These are phyloP conservation scores for Brettanomyces naardenensis DNA, from an alignment of 805 yeast genomes.

Conservation along the genomic window DNA sequence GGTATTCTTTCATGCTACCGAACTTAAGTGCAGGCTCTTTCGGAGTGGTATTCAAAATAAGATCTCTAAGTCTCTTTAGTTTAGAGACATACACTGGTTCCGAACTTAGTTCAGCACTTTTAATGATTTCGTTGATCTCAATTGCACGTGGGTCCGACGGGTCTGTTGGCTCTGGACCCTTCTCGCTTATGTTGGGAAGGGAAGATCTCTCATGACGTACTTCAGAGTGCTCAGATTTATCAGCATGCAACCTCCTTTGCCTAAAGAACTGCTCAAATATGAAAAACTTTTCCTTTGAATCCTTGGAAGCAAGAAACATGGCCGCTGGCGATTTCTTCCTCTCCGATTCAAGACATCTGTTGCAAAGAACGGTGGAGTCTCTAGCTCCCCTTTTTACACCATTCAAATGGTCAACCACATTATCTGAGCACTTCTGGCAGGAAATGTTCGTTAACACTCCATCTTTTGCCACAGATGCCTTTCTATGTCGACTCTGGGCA, in stretches of 20 bases:
- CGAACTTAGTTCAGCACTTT: background rate
- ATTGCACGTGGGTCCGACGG: too few relatives aligned
- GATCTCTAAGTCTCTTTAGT: constrained; percentile 11
- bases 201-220: too few relatives aligned
- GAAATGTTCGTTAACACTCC: background rate
- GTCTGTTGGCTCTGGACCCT: too few relatives aligned
- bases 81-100: constrained; percentile 2
- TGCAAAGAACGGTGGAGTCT: too few relatives aligned
- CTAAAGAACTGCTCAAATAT: too few relatives aligned
- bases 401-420: background rate
- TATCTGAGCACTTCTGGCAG: background rate
- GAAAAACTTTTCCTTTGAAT: too few relatives aligned
- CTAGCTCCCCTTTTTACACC: background rate
- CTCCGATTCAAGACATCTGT: too few relatives aligned
- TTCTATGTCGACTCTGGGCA: background rate
- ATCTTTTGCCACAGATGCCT: background rate
- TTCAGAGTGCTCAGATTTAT: too few relatives aligned
- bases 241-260: too few relatives aligned
- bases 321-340: too few relatives aligned
- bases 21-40: constrained; percentile 24
- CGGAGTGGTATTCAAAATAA: constrained; percentile 16
- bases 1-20: constrained; percentile 43
- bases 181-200: too few relatives aligned
- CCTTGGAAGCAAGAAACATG: too few relatives aligned
- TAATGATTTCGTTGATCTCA: background rate